Conservation (phyloP, 345 rosid species). For the Trapa incisa region DNA sequence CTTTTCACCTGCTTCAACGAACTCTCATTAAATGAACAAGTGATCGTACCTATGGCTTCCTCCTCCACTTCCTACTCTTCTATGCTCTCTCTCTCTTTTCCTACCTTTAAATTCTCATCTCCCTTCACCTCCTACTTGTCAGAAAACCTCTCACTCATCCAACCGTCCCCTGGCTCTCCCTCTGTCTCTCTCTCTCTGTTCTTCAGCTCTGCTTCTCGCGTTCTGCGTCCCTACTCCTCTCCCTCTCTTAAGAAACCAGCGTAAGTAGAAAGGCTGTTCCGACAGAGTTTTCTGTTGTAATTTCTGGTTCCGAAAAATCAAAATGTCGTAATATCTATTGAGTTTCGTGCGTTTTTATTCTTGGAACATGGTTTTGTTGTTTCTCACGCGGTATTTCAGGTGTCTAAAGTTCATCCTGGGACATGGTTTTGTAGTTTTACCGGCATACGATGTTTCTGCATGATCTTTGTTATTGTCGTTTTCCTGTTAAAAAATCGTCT, state of each 20-base stretch:
- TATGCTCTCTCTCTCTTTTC: no score
- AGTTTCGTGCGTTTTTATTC: not conserved
- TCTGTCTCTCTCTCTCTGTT: not conserved
- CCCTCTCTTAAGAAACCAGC: not conserved
- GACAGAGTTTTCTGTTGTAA: not conserved
- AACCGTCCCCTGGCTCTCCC: no score
- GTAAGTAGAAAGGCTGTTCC: not conserved
- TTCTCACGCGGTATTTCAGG: not conserved
- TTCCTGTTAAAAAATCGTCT: not conserved
- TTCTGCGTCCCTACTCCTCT: not conserved
- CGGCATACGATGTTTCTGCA: not conserved
- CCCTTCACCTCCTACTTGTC: no score
- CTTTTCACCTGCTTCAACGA: slow-evolving; percentile 5
- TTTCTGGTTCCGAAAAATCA: not conserved
- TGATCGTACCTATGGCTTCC: not conserved
- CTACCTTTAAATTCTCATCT: no score
- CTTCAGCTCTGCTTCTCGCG: not conserved
- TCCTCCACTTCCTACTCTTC: not conserved
- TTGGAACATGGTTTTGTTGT: not conserved
- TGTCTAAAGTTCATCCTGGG: not conserved
- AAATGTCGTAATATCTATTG: not conserved
- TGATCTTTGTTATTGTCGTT: not conserved
- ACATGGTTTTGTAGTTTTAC: not conserved
- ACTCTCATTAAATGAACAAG: not conserved
- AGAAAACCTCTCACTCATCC: no score